phyloP scores from a whole-genome alignment of 371 early-diverging fungal species.

The Mortierella sp. region DNA sequence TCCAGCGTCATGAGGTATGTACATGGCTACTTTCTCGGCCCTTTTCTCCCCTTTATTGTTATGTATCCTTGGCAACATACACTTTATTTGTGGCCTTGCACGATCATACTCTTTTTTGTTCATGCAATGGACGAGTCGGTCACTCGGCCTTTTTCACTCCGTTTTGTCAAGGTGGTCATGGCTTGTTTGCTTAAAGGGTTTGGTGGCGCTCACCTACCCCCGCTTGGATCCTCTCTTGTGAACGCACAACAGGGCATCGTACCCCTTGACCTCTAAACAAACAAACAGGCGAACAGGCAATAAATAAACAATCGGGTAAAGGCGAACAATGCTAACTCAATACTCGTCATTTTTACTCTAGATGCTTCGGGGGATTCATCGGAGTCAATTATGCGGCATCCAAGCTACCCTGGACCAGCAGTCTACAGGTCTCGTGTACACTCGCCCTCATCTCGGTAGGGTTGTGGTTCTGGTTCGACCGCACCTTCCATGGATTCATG shows the following conservation, averaged over 20 bases:
- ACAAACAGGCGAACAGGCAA: not conserved
- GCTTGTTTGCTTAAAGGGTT: not conserved
- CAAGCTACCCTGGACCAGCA: slow-evolving; percentile 68
- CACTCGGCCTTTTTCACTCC: not conserved
- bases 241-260: not conserved
- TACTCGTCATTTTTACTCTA: slow-evolving; percentile 10
- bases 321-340: not conserved
- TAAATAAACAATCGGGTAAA: not conserved
- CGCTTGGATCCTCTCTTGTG: slow-evolving; percentile 6
- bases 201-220: slow-evolving; percentile 4
- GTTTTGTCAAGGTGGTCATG: not conserved
- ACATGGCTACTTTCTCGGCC: not conserved
- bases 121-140: not conserved
- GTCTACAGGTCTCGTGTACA: slow-evolving; percentile 65
- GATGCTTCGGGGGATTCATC: slow-evolving; percentile 71
- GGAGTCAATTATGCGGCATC: slow-evolving; percentile 72
- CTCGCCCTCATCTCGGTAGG: slow-evolving; percentile 67
- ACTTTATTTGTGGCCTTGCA: not conserved
- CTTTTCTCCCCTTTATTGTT: not conserved
- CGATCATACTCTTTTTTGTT: not conserved
- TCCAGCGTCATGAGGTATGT: slow-evolving; percentile 65
- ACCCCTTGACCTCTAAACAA: not conserved
- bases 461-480: slow-evolving; percentile 76
- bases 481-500: slow-evolving; percentile 70
- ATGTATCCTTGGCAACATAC: slow-evolving; percentile 4